A percentile compares a stretch with the other conserved stretches of the same genome.
These are phyloP conservation scores for Diaporthe aspalathi DNA, from an alignment of 2,329 filamentous ascomycete genomes.

Conservation along the genomic window DNA sequence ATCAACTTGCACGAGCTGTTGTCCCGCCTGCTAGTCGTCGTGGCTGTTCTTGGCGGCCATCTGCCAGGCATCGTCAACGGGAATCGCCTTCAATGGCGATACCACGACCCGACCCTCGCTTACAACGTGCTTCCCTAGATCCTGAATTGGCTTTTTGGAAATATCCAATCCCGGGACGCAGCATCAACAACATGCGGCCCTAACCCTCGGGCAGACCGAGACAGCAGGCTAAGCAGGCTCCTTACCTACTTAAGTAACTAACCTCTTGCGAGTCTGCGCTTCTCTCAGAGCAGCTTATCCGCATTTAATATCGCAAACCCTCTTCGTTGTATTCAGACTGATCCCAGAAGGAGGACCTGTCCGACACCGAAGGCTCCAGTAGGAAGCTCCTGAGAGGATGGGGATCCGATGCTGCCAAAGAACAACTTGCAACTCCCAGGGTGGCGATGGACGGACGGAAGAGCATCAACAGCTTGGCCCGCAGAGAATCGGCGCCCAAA, in stretches of 20 bases:
- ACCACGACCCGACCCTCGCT: background rate
- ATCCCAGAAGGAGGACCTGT: background rate
- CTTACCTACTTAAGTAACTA: no score
- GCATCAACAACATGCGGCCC: background rate
- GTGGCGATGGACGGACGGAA: background rate
- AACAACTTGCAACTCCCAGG: background rate
- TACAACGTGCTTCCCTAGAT: no score
- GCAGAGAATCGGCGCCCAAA: no score
- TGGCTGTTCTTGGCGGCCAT: background rate
- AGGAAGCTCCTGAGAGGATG: background rate
- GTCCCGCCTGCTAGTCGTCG: background rate
- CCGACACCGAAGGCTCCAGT: no score
- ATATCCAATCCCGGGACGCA: no score
- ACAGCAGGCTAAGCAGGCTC: background rate
- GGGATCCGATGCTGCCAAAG: background rate
- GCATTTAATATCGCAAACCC: no score
- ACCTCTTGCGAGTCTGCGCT: background rate
- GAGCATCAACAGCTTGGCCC: background rate
- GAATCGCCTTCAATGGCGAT: background rate
- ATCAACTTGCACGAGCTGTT: constrained; percentile 4
- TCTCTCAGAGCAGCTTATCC: background rate
- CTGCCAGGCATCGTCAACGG: background rate
- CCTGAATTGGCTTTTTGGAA: background rate
- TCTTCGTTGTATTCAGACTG: background rate
- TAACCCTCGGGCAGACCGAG: background rate